Percentiles rank a stretch among this genome's conserved stretches.
These are phyloP conservation scores for Raphanus sativus DNA, from an alignment of 345 rosid species.

Conservation along the genomic window DNA sequence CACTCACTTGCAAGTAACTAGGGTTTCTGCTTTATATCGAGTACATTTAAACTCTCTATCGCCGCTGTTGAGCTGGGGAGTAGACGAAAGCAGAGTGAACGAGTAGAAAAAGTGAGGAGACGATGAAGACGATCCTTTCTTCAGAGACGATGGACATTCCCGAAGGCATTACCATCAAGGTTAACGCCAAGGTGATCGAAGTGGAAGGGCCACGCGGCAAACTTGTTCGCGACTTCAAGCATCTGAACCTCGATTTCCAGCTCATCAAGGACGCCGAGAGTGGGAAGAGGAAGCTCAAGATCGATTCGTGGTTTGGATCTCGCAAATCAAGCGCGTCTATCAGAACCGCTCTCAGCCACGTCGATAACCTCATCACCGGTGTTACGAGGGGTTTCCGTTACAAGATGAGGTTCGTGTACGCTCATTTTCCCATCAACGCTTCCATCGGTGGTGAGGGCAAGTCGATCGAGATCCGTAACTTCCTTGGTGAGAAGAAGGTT, in stretches of 20 bases:
- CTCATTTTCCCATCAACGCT: slow-evolving; percentile 46
- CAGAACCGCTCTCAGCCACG: slow-evolving; percentile 46
- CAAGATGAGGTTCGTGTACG: slow-evolving; percentile 48
- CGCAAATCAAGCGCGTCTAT: slow-evolving; percentile 44
- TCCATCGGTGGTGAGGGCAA: slow-evolving; percentile 39
- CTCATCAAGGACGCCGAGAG: slow-evolving; percentile 37
- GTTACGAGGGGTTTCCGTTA: slow-evolving; percentile 55
- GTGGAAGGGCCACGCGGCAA: slow-evolving; percentile 44
- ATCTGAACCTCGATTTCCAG: slow-evolving; percentile 54
- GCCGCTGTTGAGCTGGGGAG: not conserved
- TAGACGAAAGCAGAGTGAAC: not conserved
- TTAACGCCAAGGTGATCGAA: slow-evolving; percentile 46
- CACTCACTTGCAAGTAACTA: not conserved
- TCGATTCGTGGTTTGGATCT: slow-evolving; percentile 47
- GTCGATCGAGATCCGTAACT: slow-evolving; percentile 54
- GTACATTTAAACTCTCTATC: not conserved
- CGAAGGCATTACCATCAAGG: slow-evolving; percentile 50
- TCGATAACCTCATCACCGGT: slow-evolving; percentile 48
- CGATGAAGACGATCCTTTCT: slow-evolving; percentile 40
- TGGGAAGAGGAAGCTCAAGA: slow-evolving; percentile 35
- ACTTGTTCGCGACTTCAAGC: slow-evolving; percentile 50
- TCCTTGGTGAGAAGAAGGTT: slow-evolving; percentile 53
- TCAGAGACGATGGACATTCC: slow-evolving; percentile 39
- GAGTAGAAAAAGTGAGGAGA: not conserved
- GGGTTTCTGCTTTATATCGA: not conserved